phyloP scores from a whole-genome alignment of 768 basidiomycete species.

The Termitomyces sp. region DNA sequence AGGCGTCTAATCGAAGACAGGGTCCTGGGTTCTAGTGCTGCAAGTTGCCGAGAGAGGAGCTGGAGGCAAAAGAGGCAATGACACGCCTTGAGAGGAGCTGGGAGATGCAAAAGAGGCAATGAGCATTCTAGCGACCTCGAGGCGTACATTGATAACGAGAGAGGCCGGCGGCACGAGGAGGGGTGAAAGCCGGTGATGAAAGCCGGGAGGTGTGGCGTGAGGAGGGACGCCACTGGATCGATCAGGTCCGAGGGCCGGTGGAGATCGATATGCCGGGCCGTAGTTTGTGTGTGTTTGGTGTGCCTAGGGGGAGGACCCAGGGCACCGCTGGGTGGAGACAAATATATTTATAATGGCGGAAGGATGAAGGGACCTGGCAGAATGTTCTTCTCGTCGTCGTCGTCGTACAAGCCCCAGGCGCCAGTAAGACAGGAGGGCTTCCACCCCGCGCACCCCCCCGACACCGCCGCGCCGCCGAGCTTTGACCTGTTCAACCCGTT shows the following conservation, averaged over 20 bases:
- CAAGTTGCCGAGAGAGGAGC: no score
- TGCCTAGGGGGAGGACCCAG: slow-evolving; percentile 15
- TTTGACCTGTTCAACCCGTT: slow-evolving; percentile 39
- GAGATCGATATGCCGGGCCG: background rate
- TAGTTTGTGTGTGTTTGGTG: slow-evolving; percentile 1
- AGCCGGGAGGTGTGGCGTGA: no score
- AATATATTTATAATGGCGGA: slow-evolving; percentile 9
- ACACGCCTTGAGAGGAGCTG: no score
- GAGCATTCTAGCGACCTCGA: no score
- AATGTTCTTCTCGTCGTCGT: slow-evolving; percentile 28
- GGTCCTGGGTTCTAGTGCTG: no score
- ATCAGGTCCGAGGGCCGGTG: background rate
- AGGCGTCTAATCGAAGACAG: no score
- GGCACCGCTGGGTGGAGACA: background rate
- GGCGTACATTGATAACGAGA: no score
- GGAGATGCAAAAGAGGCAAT: no score
- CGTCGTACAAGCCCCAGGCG: slow-evolving; percentile 45
- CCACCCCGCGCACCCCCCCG: slow-evolving; percentile 36
- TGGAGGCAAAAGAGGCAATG: no score
- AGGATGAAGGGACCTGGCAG: background rate
- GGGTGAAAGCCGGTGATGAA: no score
- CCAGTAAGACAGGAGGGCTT: slow-evolving; percentile 70
- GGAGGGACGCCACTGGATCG: background rate
- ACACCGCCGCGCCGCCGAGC: background rate
- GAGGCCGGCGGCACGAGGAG: no score